Conservation (phyloP, 1,284 basidiomycete species). For the Ustilago nuda region DNA sequence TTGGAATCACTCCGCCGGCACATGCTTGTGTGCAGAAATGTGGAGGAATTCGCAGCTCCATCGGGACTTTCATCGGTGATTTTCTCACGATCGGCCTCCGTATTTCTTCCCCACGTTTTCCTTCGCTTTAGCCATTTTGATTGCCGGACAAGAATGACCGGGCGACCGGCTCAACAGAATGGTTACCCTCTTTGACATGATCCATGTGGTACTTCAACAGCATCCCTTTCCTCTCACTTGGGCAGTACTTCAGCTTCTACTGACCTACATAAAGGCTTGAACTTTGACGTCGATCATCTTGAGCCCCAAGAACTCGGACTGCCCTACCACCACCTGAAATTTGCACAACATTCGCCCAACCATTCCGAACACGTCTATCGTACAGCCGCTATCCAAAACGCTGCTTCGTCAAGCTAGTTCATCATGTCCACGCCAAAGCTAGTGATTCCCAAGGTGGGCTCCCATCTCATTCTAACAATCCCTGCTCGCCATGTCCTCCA, state of each 20-base stretch:
- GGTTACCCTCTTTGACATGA: conserved; percentile 9
- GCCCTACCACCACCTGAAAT: neutral
- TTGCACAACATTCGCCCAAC: neutral
- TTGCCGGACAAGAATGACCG: conserved; percentile 27
- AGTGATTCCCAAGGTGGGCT: conserved; percentile 53
- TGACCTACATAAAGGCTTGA: neutral
- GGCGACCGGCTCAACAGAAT: conserved; percentile 24
- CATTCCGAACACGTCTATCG: neutral
- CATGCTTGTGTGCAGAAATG: neutral
- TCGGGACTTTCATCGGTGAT: conserved; percentile 4
- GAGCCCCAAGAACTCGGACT: too few species aligned
- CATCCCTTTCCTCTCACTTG: neutral
- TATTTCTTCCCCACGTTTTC: conserved; percentile 29
- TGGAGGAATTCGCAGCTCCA: conserved; percentile 8
- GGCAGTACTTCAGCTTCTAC: neutral
- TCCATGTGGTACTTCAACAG: conserved; percentile 4
- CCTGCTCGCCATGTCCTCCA: conserved; percentile 73
- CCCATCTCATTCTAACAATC: conserved; percentile 52
- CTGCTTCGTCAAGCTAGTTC: neutral
- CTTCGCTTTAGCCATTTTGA: conserved; percentile 6
- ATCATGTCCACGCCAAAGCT: conserved; percentile 27
- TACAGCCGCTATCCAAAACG: neutral
- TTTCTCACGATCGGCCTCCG: neutral
- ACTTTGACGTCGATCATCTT: neutral
- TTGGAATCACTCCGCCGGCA: neutral